phyloP scores from a whole-genome alignment of 257 asterid genomes.

The Asclepias syriaca region DNA sequence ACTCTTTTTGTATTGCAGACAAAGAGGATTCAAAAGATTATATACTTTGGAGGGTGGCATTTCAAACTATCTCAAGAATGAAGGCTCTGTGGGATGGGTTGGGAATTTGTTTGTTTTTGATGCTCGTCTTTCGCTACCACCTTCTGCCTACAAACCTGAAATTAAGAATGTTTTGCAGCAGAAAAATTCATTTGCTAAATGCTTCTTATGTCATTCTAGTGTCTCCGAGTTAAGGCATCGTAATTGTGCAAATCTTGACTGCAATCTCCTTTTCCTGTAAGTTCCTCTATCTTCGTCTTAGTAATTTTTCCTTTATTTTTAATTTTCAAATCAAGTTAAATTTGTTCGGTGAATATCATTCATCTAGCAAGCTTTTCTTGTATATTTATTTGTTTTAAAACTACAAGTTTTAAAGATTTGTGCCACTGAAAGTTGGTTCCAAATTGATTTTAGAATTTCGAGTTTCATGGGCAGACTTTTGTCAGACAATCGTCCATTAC shows the following conservation, averaged over 20 bases:
- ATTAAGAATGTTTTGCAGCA: conserved; percentile 22
- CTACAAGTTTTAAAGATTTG: background rate
- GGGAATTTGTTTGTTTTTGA: conserved; percentile 93
- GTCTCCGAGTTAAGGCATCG: conserved; percentile 81
- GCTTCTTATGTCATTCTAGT: conserved; percentile 61
- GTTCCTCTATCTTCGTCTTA: conserved; percentile 19
- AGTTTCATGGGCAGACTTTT: background rate
- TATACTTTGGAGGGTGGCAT: conserved; percentile 87
- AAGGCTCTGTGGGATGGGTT: conserved; percentile 78
- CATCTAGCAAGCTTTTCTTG: background rate
- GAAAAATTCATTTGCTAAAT: conserved; percentile 50
- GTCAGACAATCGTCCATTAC: no score
- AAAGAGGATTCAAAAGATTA: conserved; percentile 68
- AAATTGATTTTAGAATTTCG: background rate
- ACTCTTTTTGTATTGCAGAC: conserved; percentile 32
- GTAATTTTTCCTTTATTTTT: background rate
- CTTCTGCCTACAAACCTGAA: conserved; percentile 58
- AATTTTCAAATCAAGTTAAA: background rate
- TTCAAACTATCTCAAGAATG: conserved; percentile 70
- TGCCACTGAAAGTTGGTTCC: background rate
- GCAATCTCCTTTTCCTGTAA: conserved; percentile 96
- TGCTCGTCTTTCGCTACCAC: conserved; percentile 82
- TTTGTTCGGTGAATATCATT: background rate
- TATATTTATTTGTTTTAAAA: background rate
- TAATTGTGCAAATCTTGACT: conserved; percentile 89